Base-by-base conservation (phyloP, 768 basidiomycete genomes). In the Phaeolepiota aurea region DNA sequence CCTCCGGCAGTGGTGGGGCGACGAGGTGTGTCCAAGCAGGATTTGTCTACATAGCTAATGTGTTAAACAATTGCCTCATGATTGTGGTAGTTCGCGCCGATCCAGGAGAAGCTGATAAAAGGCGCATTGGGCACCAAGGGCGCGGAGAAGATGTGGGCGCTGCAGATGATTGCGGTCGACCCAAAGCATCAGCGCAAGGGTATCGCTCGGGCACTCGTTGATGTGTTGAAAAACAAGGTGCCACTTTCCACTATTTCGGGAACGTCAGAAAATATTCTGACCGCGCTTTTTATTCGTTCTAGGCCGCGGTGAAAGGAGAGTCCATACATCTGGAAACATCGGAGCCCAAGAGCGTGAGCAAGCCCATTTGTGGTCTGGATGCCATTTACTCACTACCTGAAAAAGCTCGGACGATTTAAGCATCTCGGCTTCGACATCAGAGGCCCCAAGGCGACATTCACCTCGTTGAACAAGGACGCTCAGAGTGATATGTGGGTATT, bases 161-260 rank as follows among this genome's bases (percentile, higher is more conserved):
- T 50, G 20, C 43, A 48, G 36, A 28, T 20, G 5, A 4, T 50
- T 18, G 49, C 15, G 2, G 47, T 48, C n/a, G 42, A 44, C 23
- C 49, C 49, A 4, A 43, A 48, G 15, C 34, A 38, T 34, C 46
- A 46, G 15, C 34, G 43, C 5, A 30, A 42, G 25, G 44, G 40
- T 5, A 39, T 48, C 19, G 49, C 42, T 11, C 36, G 38, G 18
- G 40, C 43, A 13, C 32, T 50, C 14, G 32, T 48, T 16, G 25
- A 42, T 22, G 14, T 37, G 16, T n/a, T 42, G 19, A 42, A 42
- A 20, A n/a, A 13, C 19, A 20, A 42, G 30, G 41, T 42, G 23
- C 2, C 28, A 28, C 7, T 28, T 28, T 28, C 25, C 25, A n/a
- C n/a, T n/a, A n/a, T n/a, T n/a, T 28, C 25, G 25, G 25, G 25